A percentile compares a stretch with the other conserved stretches of the same genome.
phyloP scores from a whole-genome alignment of 352 stramenopile genomes.

The Phytopythium delawarense region DNA sequence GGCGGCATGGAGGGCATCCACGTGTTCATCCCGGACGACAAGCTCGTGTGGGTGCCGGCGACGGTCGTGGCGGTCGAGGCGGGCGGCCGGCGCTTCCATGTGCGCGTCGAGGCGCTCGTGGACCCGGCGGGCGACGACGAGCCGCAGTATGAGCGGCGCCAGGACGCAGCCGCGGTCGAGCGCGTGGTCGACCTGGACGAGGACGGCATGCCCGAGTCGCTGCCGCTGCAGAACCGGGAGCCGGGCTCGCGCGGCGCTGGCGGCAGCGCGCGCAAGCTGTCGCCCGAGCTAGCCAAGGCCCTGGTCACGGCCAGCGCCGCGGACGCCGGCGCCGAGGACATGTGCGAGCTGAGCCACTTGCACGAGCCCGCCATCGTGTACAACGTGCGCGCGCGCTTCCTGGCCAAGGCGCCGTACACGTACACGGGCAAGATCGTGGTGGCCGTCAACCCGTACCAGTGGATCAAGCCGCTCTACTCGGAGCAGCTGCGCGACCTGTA shows the following conservation, averaged over 20 bases:
- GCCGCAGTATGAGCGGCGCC: conserved; percentile 1
- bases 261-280: conserved; percentile 7
- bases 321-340: conserved; percentile 64
- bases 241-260: not conserved
- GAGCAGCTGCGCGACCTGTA: conserved; percentile 74
- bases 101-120: conserved; percentile 40
- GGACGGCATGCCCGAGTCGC: conserved; percentile 67
- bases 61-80: conserved; percentile 66
- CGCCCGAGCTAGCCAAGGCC: conserved; percentile 12
- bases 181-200: conserved; percentile 64
- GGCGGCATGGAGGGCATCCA: conserved; percentile 71
- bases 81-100: conserved; percentile 56
- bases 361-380: conserved; percentile 92
- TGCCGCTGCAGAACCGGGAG: conserved; percentile 67
- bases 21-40: conserved; percentile 81
- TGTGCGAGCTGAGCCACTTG: conserved; percentile 82
- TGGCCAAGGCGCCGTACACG: conserved; percentile 91
- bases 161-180: conserved; percentile 30
- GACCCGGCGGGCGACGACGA: conserved; percentile 7
- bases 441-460: conserved; percentile 95
- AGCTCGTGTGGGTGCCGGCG: conserved; percentile 75
- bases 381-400: conserved; percentile 87
- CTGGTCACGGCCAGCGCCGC: conserved; percentile 25
- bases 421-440: conserved; percentile 97
- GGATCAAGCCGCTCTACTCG: conserved; percentile 85